phyloP scores from a whole-genome alignment of 2,329 filamentous ascomycete species.

The Fusarium nematophilum region DNA sequence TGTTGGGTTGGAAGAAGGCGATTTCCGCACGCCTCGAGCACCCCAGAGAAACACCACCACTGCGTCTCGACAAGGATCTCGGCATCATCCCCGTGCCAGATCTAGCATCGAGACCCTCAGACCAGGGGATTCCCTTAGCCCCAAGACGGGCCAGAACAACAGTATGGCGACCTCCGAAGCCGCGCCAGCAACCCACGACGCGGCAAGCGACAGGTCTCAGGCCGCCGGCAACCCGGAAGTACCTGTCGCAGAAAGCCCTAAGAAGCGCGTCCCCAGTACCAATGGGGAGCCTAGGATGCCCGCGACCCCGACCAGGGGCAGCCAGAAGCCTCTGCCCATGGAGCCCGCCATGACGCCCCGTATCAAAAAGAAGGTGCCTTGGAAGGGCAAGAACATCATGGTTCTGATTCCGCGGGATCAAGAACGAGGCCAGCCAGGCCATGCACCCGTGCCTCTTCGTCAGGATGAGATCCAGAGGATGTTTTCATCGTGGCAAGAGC shows the following conservation, averaged over 20 bases:
- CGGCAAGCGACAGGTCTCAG: slow-evolving; percentile 42
- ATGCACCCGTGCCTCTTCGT: slow-evolving; percentile 64
- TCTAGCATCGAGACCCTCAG: slow-evolving; percentile 69
- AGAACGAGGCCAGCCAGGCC: slow-evolving; percentile 68
- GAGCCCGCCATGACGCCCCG: slow-evolving; percentile 62
- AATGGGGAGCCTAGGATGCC: slow-evolving; percentile 48
- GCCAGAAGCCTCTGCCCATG: slow-evolving; percentile 52
- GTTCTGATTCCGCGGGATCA: slow-evolving; percentile 77
- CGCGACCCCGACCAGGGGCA: slow-evolving; percentile 50
- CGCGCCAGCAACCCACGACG: slow-evolving; percentile 44
- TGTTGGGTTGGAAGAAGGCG: slow-evolving; percentile 63
- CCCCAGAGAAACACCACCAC: slow-evolving; percentile 34
- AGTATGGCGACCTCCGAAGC: slow-evolving; percentile 49
- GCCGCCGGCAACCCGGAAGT: slow-evolving; percentile 40
- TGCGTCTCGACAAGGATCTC: slow-evolving; percentile 46
- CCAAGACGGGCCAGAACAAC: slow-evolving; percentile 44
- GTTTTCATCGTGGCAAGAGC: slow-evolving; percentile 73
- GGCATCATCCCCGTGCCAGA: slow-evolving; percentile 58
- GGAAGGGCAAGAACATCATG: slow-evolving; percentile 80
- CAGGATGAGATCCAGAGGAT: slow-evolving; percentile 69
- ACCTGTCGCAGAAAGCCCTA: slow-evolving; percentile 43
- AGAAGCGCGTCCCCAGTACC: slow-evolving; percentile 28
- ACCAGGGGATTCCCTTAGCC: slow-evolving; percentile 45
- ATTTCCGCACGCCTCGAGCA: slow-evolving; percentile 61
- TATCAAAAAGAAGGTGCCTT: slow-evolving; percentile 77